Evolutionary conservation across 768 basidiomycete species (phyloP), one percentile per base, ranked within the genome.

Genomic region (Vararia minispora): DNA sequence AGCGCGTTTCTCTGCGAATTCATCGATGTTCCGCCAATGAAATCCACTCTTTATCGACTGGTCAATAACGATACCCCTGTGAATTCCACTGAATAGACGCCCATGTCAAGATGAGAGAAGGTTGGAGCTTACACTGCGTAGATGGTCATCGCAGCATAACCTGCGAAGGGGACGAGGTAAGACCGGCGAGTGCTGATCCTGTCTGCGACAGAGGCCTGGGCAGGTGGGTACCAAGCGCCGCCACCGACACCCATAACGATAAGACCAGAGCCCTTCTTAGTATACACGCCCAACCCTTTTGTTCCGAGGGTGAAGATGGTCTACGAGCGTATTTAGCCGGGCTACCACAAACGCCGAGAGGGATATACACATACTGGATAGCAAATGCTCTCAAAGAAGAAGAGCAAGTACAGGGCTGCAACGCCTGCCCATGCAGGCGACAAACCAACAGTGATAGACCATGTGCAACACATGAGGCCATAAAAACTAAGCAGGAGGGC

Each of bases 321-420:
- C 60, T 69, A 30, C 11, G 18, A 34, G 23, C 24, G 14, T 27
- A 25, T 33, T 22, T 34, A 21, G 41, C n/a, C 18, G 11, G 30
- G 23, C 26, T n/a, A 10, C 11, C 14, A 17, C 20, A 39, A 11
- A 23, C 6, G 31, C 26, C 28, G 14, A 29, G 14, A 11, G 20
- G 29, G 24, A 16, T 22, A 24, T 10, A 26, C 4, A 58, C 66
- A 45, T 42, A 71, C 72, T 5, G 76, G 76, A 46, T 78, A 79
- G 48, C 79, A 82, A 42, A 83, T 81, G 22, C 77, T 79, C 57
- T 82, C 80, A 53, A 80, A 79, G 65, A 77, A 79, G 66, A 81
- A 80, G 39, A 83, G 58, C 39, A 63, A 52, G 51, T 79, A 82
- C 25, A 83, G 53, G 57, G 71, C 77, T 8, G 63, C 72, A 28